Evolutionary conservation across 1,284 basidiomycete genomes (phyloP), one percentile per base, ranked within the genome.

Genomic region (Cryptococcus sp.): DNA sequence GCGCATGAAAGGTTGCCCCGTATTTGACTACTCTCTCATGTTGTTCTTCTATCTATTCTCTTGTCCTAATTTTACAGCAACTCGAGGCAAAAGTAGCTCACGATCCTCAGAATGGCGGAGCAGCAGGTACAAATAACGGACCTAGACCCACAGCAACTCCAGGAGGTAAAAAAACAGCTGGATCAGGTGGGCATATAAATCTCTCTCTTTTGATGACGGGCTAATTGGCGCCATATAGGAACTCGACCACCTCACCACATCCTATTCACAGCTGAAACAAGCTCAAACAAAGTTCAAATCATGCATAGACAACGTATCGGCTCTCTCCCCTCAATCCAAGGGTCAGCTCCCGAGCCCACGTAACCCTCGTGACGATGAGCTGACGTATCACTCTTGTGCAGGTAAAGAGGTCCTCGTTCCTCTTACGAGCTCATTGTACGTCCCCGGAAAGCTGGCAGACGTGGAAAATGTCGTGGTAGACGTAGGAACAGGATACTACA

Each of bases 401-500:
- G 93, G 85, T 67, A 93, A 91, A 81, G 86, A 87, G 17, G 86
- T 94, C 59, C 83, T 98, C 20, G 89, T 98, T 1, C 95, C 95
- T 3, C 80, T 98, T 50, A 97, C 93, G 11, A 91, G 90, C 75
- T 96, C 93, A 1, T 83, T 99, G 3, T 98, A 98, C 74, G 90
- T 98, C 16, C 93, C 94, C 1, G 95, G 94, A 29, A 93, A 88
- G 78, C 82, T 98, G 38, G 83, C 82, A 25, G 89, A 97, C 72
- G 78, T 85, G 1, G 88, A 93, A 50, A 85, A 91, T 64, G 93
- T 99, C 49, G 88, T 98, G 58, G 87, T 99, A 19, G 95, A 99
- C 74, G 85, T 99, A 34, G 95, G 95, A 2, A 98, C 95, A 0
- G 95, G 95, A 0, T 99, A 97, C 79, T 98, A 89, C 71, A 88